Base-by-base conservation (phyloP, 495 filamentous ascomycete genomes). In the Penicillium silybi region DNA sequence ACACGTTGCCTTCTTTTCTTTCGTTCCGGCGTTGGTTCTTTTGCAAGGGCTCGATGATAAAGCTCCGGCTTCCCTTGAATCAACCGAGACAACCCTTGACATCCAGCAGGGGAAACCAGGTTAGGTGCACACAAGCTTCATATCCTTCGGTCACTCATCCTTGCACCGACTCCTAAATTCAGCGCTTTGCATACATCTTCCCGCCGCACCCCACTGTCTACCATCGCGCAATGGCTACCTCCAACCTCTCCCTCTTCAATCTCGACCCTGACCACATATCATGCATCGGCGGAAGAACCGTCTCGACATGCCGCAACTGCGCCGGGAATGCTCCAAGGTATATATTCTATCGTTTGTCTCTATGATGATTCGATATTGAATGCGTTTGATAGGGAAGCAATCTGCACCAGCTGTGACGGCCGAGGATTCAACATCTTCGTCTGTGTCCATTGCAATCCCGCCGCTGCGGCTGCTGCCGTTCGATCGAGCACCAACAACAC, bases 251-350 rank as follows among this genome's bases (percentile, higher is more conserved):
- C 0, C 22, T 55, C 11, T 16, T 64, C 44, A 45, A 60, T 34
- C 65, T 70, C 2, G 71, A 74, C 42, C 71, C 71, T 10, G 52
- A 46, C 3, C 69, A 72, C 32, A 67, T 56, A 11, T 66, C 71
- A 10, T 74, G 71, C 50, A 66, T 72, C 17, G 65, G 69, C 9
- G 71, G 71, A 16, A 52, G 57, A 23, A 71, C 65, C n/a, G 68
- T 68, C 19, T 10, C 66, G 16, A 74, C 71, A 35, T 74, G 71
- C 56, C 63, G 62, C 8, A 50, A 50, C 44, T 74, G 71, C 19
- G 71, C 71, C 18, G 71, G 71, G 0, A 71, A 74, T 54, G 68
- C 69, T 41, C 71, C 69, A 17, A 68, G 71, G 71, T 72, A 61
- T n/a, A 46, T 41, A 42, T 9, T 25, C 16, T 17, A 13, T 16